A percentile compares a stretch with the other conserved stretches of the same genome.
Evolutionary conservation across 805 yeast species (phyloP).

Genomic region (Monosporozyma unispora): DNA sequence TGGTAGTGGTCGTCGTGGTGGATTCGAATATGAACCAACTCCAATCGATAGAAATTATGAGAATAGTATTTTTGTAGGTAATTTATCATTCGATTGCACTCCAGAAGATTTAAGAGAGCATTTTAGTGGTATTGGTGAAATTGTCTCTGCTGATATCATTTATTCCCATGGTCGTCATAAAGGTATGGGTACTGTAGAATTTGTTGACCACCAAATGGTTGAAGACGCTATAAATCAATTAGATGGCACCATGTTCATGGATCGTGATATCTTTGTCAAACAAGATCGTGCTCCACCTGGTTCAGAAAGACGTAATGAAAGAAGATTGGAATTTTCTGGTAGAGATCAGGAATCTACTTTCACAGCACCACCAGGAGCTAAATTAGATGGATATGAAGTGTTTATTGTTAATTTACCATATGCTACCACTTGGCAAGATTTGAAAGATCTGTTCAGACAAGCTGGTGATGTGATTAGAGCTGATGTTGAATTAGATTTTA

Average conservation of each 20-base stretch:
- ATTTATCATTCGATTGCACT: constrained; percentile 56
- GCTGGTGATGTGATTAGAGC: constrained; percentile 75
- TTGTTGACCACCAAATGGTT: constrained; percentile 53
- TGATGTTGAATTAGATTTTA: constrained; percentile 56
- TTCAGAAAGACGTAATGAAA: constrained; percentile 4
- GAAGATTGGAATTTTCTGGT: background rate
- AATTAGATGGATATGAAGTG: constrained; percentile 38
- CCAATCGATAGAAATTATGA: constrained; percentile 45
- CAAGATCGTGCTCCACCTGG: constrained; percentile 82
- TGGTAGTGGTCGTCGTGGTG: constrained; percentile 4
- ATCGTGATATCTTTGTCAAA: constrained; percentile 81
- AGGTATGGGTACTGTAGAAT: constrained; percentile 91
- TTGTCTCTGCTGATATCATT: constrained; percentile 74
- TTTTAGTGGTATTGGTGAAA: constrained; percentile 53
- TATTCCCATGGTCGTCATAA: constrained; percentile 68
- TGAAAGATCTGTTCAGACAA: constrained; percentile 73
- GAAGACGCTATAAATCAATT: constrained; percentile 58
- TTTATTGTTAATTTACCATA: constrained; percentile 81
- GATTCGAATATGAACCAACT: background rate
- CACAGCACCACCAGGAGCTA: constrained; percentile 2
- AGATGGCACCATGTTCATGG: constrained; percentile 55
- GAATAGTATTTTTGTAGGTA: constrained; percentile 65
- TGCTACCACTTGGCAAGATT: constrained; percentile 68
- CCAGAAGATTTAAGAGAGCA: constrained; percentile 51
- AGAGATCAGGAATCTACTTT: background rate